Evolutionary conservation across 257 asterid genomes (phyloP), one percentile per base, ranked within the genome.

Genomic region (Verbena officinalis): DNA sequence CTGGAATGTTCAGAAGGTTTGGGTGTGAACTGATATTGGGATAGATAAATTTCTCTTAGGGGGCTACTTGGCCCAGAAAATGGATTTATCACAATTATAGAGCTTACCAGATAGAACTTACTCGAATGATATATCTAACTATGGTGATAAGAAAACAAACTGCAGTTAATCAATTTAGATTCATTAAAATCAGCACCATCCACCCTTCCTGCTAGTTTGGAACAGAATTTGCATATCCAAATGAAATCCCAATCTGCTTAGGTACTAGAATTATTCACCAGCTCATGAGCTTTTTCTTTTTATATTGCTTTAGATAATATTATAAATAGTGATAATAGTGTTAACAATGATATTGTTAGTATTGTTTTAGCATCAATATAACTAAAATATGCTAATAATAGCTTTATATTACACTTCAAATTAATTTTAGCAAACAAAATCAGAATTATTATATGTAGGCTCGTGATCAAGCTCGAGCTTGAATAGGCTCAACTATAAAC

Each of bases 1-100:
- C 23, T 9, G 12, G 58, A 50, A 16, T 11, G 14, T 49, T 43
- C 56, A 31, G 33, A 0, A 4, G 22, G 19, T 31, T 60, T 59
- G 63, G 42, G 64, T 49, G 53, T 34, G 39, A 64, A 13, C 48
- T 21, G 69, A 19, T 62, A n/a, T 24, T 55, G 46, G 19, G n/a
- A 30, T 44, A 31, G 13, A 58, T 61, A 48, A 22, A 16, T n/a
- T 60, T 44, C 21, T 43, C 16, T 55, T 11, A 50, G 39, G 7
- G 42, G 43, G 48, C 20, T 45, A 68, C 7, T 23, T 34, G 40
- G 40, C 36, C 34, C 42, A 68, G 16, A 55, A 44, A 56, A 56
- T 20, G 42, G 65, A 36, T 22, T 36, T 9, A 11, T 5, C 42
- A 51, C 24, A 51, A 16, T 17, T 42, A 34, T 15, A 23, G 7